Base-by-base conservation (phyloP, 2,329 filamentous ascomycete genomes). In the Huntiella decipiens region DNA sequence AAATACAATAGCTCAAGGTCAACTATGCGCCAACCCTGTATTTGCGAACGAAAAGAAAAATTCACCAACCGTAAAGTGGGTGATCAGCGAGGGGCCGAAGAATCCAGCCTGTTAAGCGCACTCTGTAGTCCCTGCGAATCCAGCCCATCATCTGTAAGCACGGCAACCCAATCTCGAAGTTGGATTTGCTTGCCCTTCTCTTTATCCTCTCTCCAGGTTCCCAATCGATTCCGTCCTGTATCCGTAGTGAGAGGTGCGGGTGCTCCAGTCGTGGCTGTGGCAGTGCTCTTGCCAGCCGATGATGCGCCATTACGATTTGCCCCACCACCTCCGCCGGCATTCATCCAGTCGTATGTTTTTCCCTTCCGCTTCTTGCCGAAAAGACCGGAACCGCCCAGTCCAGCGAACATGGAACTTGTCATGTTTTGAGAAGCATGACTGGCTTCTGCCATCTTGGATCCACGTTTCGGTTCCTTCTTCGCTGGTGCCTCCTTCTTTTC, bases 391-490 rank as follows among this genome's bases (percentile, higher is more conserved):
- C 72, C 69, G 47, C 80, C 79, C 38, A 86, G 70, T 1, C 71
- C 68, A 0, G 66, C 64, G 51, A 83, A 83, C 65, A 85, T 73
- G 51, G 75, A 77, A 46, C 83, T 83, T 0, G 87, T 94, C 46
- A 77, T 70, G 57, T 95, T 94, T 19, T 88, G 85, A 51, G 79
- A 82, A 16, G 78, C 76, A 52, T 88, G 85, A 52, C 79, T 82
- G 13, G 80, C 80, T 56, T 92, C 84, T 0, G 77, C 81, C 16
- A 79, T 73, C 54, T 82, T 83, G 50, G 84, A 79, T n/a, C 77
- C 73, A 53, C 80, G 71, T 52, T 78, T 81, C 60, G 79, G 84
- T 59, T 94, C 86, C 63, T 95, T 95, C 68, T 95, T 95, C 4
- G 80, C 82, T 2, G 33, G 28, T 44, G 83, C 70, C 3, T 76